Evolutionary conservation across 2,329 filamentous ascomycete species (phyloP), one percentile per base, ranked within the genome.

Genomic region (Apiospora kogelbergensis): DNA sequence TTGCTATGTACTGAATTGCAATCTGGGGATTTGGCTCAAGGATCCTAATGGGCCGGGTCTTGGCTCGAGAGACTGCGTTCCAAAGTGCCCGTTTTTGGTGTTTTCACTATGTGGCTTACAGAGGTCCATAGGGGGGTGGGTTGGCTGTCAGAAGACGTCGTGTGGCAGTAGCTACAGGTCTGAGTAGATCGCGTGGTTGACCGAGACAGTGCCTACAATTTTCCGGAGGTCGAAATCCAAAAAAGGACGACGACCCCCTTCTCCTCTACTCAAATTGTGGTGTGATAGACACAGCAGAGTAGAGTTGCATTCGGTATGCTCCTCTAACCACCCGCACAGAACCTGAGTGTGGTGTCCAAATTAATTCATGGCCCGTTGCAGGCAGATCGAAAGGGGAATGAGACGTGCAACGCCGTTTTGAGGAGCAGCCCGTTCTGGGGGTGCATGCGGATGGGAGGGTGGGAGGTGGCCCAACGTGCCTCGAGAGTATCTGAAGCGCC

Each of bases 241-340:
- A 37, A 60, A 30, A 20, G 53, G 30, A 37, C 30, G 33, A 37
- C 53, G 9, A 37, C 53, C 30, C 37, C 53, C 6, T 53, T 53
- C 24, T 60, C 30, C 53, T 60, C 53, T 37, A 37, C 22, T 30
- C n/a, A n/a, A 37, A 9, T 37, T 37, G 10, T 37, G 17, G 53
- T 60, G 26, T 60, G 53, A 37, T 60, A 22, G 30, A 60, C 30
- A 60, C 30, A 30, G 26, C 53, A 33, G 53, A 60, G 53, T 10
- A 37, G 53, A 37, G 53, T 60, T 37, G 53, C 53, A 60, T 60
- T 60, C 53, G 53, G 53, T 37, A 60, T 60, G 30, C 37, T 60
- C 53, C 53, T 60, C 53, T 33, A 60, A 60, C 53, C 53, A n/a
- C 53, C 53, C 53, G 22, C 37, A 33, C 53, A n/a, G 53, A 37